phyloP scores from a whole-genome alignment of 352 stramenopile species.

The Pythium phragmiticola region DNA sequence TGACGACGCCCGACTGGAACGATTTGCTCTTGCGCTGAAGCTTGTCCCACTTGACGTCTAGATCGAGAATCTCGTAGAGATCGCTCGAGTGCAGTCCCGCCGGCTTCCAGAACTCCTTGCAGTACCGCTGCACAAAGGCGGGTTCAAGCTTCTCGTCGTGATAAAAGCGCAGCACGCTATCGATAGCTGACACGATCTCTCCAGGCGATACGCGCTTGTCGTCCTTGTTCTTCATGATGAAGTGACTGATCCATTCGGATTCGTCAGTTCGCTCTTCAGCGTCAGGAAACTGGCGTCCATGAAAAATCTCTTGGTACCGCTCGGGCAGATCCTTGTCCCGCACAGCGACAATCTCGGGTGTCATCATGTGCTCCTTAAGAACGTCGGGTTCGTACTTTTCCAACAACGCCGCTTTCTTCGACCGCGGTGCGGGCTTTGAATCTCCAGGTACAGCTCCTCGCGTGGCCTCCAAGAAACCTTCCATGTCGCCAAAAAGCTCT shows the following conservation, averaged over 20 bases:
- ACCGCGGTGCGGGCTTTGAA: slow-evolving; percentile 38
- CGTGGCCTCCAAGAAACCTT: slow-evolving; percentile 83
- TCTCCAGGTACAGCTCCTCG: slow-evolving; percentile 39
- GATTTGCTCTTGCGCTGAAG: slow-evolving; percentile 78
- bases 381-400: slow-evolving; percentile 88
- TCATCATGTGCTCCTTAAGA: slow-evolving; percentile 90
- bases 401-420: slow-evolving; percentile 81
- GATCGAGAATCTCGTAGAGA: slow-evolving; percentile 83
- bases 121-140: slow-evolving; percentile 88
- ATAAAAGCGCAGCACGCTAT: slow-evolving; percentile 87
- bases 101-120: slow-evolving; percentile 89
- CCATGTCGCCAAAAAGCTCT: slow-evolving; percentile 89
- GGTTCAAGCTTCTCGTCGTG: slow-evolving; percentile 89
- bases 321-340: slow-evolving; percentile 82
- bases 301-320: slow-evolving; percentile 76
- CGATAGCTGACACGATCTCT: slow-evolving; percentile 87
- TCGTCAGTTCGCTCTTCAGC: slow-evolving; percentile 83
- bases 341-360: slow-evolving; percentile 71
- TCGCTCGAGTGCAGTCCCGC: slow-evolving; percentile 78
- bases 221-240: slow-evolving; percentile 81
- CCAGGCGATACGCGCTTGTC: slow-evolving; percentile 47
- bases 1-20: slow-evolving; percentile 67
- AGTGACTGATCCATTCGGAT: slow-evolving; percentile 88
- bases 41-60: slow-evolving; percentile 90
- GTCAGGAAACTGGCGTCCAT: slow-evolving; percentile 72